These are phyloP conservation scores for Macrophomina tecta DNA, from an alignment of 2,329 filamentous ascomycete genomes.

Conservation along the genomic window DNA sequence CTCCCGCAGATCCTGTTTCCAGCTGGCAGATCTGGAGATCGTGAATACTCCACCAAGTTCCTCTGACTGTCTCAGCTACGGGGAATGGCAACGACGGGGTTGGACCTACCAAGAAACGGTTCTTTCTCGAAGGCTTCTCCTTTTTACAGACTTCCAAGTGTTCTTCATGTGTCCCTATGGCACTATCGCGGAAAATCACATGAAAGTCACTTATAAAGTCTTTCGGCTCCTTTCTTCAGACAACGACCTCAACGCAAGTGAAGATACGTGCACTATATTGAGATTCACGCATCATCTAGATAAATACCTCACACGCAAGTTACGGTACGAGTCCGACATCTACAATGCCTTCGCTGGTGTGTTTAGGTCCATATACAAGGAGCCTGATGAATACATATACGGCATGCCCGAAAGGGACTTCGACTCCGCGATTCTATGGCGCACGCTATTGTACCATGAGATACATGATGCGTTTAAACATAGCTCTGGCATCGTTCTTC, in stretches of 20 bases:
- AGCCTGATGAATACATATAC: neutral
- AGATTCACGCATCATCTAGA: neutral
- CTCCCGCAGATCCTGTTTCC: neutral
- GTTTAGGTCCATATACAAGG: neutral
- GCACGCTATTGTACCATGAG: neutral
- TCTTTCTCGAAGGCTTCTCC: neutral
- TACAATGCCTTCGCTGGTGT: neutral
- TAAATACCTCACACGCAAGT: neutral
- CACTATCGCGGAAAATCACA: too few species aligned
- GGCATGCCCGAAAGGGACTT: neutral
- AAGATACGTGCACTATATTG: neutral
- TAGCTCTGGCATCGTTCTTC: neutral
- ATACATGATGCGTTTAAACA: neutral
- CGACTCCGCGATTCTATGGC: neutral
- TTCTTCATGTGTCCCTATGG: neutral
- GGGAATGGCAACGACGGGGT: neutral
- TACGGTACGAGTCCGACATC: neutral
- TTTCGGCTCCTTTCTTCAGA: too few species aligned
- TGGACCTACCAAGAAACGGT: neutral
- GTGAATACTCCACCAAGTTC: neutral
- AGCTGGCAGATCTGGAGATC: neutral
- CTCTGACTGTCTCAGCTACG: neutral
- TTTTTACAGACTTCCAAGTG: neutral
- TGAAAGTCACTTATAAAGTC: too few species aligned
- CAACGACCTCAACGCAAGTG: too few species aligned